Base-by-base conservation (phyloP, 257 asterid genomes). In the Striga asiatica region DNA sequence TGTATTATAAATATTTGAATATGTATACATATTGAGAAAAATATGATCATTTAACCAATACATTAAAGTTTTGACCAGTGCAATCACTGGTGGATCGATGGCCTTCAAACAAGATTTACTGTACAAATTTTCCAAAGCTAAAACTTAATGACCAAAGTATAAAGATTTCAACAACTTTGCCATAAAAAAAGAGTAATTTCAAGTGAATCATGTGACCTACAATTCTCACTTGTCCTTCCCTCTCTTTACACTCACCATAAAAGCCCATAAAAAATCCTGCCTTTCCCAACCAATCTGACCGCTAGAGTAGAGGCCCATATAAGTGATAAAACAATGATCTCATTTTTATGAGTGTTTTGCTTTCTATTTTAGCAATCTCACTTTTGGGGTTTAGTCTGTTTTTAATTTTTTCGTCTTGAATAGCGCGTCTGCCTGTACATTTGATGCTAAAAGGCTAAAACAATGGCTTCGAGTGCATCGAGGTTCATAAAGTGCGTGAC, bases 401-500 rank as follows among this genome's bases (percentile, higher is more conserved):
- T n/a, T n/a, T n/a, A n/a, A n/a, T n/a, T n/a, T n/a, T n/a, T n/a
- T n/a, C n/a, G n/a, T 69, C 61, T 69, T 73, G 66, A 49, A 52
- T 39, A 10, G 52, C 34, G 31, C 3, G 18, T 10, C 18, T 57
- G 45, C 35, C 50, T 28, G 56, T 45, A 32, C 21, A 54, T 38
- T 60, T 37, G 43, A 37, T 2, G 17, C 22, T 38, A n/a, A n/a
- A n/a, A n/a, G n/a, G 53, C 62, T 79, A 76, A 74, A 53, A 61
- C 52, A 58, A 88, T 89, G 97, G 76, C 94, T 74, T 43, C 92
- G 25, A 82, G 74, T 71, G 97, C 81, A 69, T 86, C 96, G 54
- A 83, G 85, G 72, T 89, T 89, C 81, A 89, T 89, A 79, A 89
- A 89, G 74, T 89, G 98, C 74, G 98, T 89, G 60, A 89, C 95